phyloP scores from a whole-genome alignment of 2,329 filamentous ascomycete species.

The Phialocephala subalpina region DNA sequence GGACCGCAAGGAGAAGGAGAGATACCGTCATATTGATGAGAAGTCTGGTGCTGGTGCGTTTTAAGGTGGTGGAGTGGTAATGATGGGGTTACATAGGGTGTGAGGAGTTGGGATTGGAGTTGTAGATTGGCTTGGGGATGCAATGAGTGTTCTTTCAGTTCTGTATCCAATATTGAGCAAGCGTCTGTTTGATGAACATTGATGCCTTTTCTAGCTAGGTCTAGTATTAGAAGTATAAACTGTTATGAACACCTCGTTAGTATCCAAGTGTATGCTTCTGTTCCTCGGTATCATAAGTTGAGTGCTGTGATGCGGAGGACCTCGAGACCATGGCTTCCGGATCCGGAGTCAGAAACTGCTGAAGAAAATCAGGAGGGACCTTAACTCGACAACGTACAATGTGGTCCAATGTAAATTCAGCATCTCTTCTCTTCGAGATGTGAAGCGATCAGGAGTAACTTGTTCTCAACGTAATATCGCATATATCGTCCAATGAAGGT shows the following conservation, averaged over 20 bases:
- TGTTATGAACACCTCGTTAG: not conserved
- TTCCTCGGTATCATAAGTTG: too few relatives aligned
- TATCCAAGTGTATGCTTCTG: not conserved
- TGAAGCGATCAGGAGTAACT: too few relatives aligned
- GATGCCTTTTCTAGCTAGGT: constrained; percentile 13
- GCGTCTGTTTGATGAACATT: constrained; percentile 1
- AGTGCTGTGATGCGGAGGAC: too few relatives aligned
- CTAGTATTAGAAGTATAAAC: constrained; percentile 15
- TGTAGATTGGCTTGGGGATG: constrained; percentile 13
- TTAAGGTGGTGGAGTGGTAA: constrained; percentile 41
- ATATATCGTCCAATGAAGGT: not conserved
- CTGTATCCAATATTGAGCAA: constrained; percentile 19
- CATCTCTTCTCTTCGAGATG: too few relatives aligned
- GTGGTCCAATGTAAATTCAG: not conserved
- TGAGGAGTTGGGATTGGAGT: constrained; percentile 2
- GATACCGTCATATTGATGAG: constrained; percentile 83
- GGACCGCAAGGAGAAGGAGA: constrained; percentile 80
- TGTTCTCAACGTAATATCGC: not conserved
- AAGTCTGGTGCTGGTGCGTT: constrained; percentile 69
- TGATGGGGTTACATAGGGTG: not conserved
- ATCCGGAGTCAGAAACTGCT: too few relatives aligned
- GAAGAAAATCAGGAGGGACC: not conserved
- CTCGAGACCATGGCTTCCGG: too few relatives aligned
- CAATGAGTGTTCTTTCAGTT: constrained; percentile 10
- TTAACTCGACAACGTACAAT: not conserved